These are phyloP conservation scores for Eucalyptus brandiana DNA, from an alignment of 345 rosid species.

Conservation along the genomic window DNA sequence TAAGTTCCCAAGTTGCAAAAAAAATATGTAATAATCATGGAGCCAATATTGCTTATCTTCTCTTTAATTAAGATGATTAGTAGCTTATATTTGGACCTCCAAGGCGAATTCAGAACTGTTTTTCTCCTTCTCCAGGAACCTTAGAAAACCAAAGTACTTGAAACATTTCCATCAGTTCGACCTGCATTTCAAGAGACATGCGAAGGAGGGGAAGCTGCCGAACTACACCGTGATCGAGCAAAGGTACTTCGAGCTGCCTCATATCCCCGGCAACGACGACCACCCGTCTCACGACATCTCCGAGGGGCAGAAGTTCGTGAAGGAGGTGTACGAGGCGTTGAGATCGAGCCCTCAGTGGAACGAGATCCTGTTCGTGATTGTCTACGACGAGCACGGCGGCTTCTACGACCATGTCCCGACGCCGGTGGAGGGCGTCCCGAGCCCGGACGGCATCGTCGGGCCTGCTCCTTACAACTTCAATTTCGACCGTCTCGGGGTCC, in stretches of 20 bases:
- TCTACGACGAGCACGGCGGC: constrained; percentile 86
- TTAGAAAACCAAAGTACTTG: constrained; percentile 62
- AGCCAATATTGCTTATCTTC: not conserved
- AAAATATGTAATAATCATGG: not conserved
- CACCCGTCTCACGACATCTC: constrained; percentile 78
- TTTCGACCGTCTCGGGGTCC: constrained; percentile 72
- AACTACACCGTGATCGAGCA: constrained; percentile 82
- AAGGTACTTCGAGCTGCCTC: constrained; percentile 44
- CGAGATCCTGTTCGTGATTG: constrained; percentile 39
- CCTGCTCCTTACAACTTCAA: constrained; percentile 48
- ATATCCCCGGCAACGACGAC: constrained; percentile 63
- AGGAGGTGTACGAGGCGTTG: constrained; percentile 71
- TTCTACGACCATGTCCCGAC: constrained; percentile 90
- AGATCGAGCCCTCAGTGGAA: constrained; percentile 89
- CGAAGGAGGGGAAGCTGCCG: constrained; percentile 69
- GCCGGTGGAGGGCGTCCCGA: constrained; percentile 62
- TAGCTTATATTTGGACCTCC: not conserved
- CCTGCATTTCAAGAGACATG: constrained; percentile 58
- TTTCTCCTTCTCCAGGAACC: constrained; percentile 28
- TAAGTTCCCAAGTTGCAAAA: not conserved
- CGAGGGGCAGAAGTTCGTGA: constrained; percentile 67
- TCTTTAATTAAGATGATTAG: not conserved
- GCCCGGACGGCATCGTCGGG: constrained; percentile 65
- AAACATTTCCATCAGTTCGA: constrained; percentile 59
- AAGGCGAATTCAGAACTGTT: not conserved